phyloP scores from a whole-genome alignment of 2,329 filamentous ascomycete species.

The Domatiomyces catenatus region DNA sequence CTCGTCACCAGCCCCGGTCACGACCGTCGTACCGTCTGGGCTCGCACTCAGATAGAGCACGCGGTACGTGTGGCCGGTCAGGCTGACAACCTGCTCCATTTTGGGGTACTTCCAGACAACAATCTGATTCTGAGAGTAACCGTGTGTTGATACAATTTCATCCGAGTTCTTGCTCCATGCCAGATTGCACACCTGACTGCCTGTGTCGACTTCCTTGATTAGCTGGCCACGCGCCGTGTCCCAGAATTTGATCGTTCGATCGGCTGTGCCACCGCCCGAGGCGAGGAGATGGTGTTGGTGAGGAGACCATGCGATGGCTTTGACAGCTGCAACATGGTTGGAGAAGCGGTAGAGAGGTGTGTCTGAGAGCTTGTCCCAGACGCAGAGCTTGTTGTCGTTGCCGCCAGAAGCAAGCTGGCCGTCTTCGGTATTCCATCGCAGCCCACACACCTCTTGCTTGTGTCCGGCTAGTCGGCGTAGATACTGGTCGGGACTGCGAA shows the following conservation, averaged over 20 bases:
- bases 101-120: slow-evolving; percentile 98
- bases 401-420: slow-evolving; percentile 88
- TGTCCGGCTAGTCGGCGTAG: slow-evolving; percentile 76
- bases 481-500: slow-evolving; percentile 82
- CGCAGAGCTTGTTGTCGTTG: slow-evolving; percentile 97
- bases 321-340: slow-evolving; percentile 89
- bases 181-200: slow-evolving; percentile 96
- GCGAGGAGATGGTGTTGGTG: slow-evolving; percentile 90
- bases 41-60: slow-evolving; percentile 96
- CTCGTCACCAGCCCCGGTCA: slow-evolving; percentile 92
- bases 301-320: slow-evolving; percentile 94
- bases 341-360: slow-evolving; percentile 87
- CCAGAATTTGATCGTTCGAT: slow-evolving; percentile 95
- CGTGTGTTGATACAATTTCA: slow-evolving; percentile 92
- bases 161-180: slow-evolving; percentile 97
- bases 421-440: slow-evolving; percentile 95
- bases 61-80: slow-evolving; percentile 92
- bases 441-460: slow-evolving; percentile 92
- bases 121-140: slow-evolving; percentile 96
- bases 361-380: slow-evolving; percentile 93
- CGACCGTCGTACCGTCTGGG: slow-evolving; percentile 81
- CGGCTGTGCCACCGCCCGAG: slow-evolving; percentile 86
- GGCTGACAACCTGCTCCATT: slow-evolving; percentile 89
- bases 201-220: slow-evolving; percentile 84
- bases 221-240: slow-evolving; percentile 73